Percentiles rank a stretch among this genome's conserved stretches.
These are phyloP conservation scores for Polytrichum commune DNA, from an alignment of 225 moss, liverwort and hornwort genomes.

Conservation along the genomic window DNA sequence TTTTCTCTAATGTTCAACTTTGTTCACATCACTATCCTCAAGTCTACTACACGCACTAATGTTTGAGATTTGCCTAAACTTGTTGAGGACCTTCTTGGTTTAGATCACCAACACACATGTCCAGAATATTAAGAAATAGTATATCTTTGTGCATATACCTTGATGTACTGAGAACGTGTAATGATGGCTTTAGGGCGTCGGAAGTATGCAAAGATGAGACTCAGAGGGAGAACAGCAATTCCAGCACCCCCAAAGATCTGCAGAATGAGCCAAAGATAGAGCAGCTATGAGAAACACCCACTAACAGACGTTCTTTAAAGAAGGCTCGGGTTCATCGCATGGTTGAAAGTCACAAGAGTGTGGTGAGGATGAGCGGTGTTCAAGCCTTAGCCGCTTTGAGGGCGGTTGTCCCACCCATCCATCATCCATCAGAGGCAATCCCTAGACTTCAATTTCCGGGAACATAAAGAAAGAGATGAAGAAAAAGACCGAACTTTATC, in stretches of 20 bases:
- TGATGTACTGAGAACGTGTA: conserved; percentile 34
- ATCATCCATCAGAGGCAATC: conserved; percentile 1
- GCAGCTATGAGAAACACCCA: neutral
- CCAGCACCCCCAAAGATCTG: conserved; percentile 42
- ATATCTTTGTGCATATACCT: conserved; percentile 11
- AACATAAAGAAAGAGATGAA: too few relatives aligned
- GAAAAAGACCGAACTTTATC: neutral
- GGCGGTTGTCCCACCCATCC: neutral
- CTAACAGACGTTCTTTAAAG: neutral
- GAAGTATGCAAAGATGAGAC: conserved; percentile 32
- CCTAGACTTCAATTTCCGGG: too few relatives aligned
- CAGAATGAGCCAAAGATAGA: neutral
- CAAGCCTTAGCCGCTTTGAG: neutral
- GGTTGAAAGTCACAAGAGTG: conserved; percentile 8
- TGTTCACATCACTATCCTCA: too few relatives aligned
- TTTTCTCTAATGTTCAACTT: too few relatives aligned
- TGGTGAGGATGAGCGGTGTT: conserved; percentile 3
- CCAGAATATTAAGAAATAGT: too few relatives aligned
- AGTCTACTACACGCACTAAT: too few relatives aligned
- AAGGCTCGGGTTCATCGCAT: conserved; percentile 3
- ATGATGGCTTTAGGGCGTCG: conserved; percentile 35
- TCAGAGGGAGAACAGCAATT: conserved; percentile 29
- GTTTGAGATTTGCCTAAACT: too few relatives aligned
- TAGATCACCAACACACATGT: too few relatives aligned
- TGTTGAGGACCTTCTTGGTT: too few relatives aligned